A percentile compares a stretch with the other conserved stretches of the same genome.
phyloP scores from a whole-genome alignment of 345 rosid genomes.

The Nephelium lappaceum region DNA sequence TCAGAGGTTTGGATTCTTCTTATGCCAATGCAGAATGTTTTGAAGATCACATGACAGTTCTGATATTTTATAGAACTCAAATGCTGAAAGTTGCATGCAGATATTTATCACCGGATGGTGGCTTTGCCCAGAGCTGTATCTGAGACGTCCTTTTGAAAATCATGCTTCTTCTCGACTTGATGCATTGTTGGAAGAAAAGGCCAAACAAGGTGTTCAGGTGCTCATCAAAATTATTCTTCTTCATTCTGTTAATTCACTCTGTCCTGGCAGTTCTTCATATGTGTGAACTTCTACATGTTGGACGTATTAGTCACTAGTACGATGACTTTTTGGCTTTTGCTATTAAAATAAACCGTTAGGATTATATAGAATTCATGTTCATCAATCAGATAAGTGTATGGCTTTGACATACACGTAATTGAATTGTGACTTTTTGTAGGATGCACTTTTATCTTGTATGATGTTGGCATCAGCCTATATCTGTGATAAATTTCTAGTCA shows the following conservation, averaged over 20 bases:
- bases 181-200: constrained; percentile 77
- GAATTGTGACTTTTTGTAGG: too few relatives aligned
- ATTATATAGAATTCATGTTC: background rate
- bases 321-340: background rate
- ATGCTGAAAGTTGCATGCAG: constrained; percentile 40
- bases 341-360: background rate
- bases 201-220: constrained; percentile 91
- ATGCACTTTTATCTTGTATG: too few relatives aligned
- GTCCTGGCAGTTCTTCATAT: background rate
- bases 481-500: background rate
- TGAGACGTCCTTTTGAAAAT: constrained; percentile 80
- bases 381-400: background rate
- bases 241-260: background rate
- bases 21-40: background rate
- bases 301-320: background rate
- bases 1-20: constrained; percentile 65
- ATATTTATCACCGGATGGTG: constrained; percentile 97
- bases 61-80: constrained; percentile 1
- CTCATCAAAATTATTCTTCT: constrained; percentile 11
- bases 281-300: background rate
- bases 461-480: too few relatives aligned
- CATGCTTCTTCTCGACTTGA: constrained; percentile 69
- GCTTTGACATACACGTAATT: too few relatives aligned
- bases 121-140: constrained; percentile 93
- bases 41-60: background rate